These are phyloP conservation scores for Penicillium brevicompactum DNA, from an alignment of 2,329 filamentous ascomycete species.

Conservation along the genomic window DNA sequence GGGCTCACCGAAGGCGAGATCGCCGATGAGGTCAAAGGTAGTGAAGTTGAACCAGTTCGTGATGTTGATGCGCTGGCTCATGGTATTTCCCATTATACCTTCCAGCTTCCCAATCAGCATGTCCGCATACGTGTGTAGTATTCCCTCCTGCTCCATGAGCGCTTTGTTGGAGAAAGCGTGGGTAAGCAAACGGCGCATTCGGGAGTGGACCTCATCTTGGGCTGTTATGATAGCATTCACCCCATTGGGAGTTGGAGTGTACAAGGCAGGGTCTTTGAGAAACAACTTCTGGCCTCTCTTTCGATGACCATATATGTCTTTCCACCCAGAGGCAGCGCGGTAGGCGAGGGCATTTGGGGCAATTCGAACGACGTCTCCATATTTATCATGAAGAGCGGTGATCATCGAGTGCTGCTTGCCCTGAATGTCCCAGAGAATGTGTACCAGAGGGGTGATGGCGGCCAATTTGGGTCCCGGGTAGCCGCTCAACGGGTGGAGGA, in stretches of 20 bases:
- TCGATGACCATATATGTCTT: constrained; percentile 40
- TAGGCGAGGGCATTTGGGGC: constrained; percentile 44
- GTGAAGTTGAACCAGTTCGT: constrained; percentile 28
- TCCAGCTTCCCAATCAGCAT: constrained; percentile 27
- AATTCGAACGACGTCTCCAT: constrained; percentile 41
- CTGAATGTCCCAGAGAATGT: constrained; percentile 20
- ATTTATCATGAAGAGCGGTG: constrained; percentile 24
- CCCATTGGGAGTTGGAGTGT: constrained; percentile 21
- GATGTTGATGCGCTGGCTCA: constrained; percentile 17
- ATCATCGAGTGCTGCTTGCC: constrained; percentile 20
- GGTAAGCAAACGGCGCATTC: constrained; percentile 36
- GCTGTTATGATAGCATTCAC: constrained; percentile 30
- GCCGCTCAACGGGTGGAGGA: constrained; percentile 31
- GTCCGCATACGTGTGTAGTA: constrained; percentile 35
- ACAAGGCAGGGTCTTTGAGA: constrained; percentile 28
- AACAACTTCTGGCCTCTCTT: constrained; percentile 24
- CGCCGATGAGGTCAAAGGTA: constrained; percentile 40
- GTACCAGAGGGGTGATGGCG: constrained; percentile 26
- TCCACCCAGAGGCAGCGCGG: constrained; percentile 31
- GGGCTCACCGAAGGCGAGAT: constrained; percentile 36
- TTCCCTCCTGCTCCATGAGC: constrained; percentile 34
- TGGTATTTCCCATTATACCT: not conserved
- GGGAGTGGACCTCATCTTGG: constrained; percentile 29
- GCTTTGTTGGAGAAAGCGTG: constrained; percentile 41
- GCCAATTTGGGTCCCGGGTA: constrained; percentile 38